Percentiles rank a stretch among this genome's conserved stretches.
Evolutionary conservation across 1,139 yeast species (phyloP).

Genomic region (Wickerhamomyces sp.): DNA sequence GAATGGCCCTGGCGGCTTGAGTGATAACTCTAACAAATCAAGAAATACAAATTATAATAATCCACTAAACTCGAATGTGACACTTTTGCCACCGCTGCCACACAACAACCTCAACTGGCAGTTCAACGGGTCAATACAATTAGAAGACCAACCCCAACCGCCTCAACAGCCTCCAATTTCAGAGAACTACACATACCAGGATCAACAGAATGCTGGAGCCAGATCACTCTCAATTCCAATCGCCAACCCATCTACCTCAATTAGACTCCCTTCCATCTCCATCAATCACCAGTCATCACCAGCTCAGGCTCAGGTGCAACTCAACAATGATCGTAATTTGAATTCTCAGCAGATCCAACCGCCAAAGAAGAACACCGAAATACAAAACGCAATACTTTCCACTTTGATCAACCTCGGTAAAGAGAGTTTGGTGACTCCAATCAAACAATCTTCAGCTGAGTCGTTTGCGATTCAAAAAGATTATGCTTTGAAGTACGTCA

Average conservation of each 20-base stretch:
- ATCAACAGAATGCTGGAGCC: not conserved
- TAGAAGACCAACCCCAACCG: not conserved
- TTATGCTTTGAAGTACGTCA: constrained; percentile 11
- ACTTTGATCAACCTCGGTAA: constrained; percentile 18
- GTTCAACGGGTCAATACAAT: not conserved
- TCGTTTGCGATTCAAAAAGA: constrained; percentile 13
- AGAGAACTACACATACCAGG: constrained; percentile 5
- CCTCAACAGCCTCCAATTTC: not conserved
- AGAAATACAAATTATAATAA: not conserved
- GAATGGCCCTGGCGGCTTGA: too few relatives aligned
- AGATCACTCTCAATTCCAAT: constrained; percentile 6
- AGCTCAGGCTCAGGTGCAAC: not conserved
- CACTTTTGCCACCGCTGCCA: constrained; percentile 1
- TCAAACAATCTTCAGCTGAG: not conserved
- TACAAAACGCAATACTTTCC: constrained; percentile 18
- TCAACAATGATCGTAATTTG: constrained; percentile 1
- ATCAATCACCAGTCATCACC: constrained; percentile 7
- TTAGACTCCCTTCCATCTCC: constrained; percentile 10
- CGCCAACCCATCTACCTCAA: not conserved
- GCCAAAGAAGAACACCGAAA: constrained; percentile 8
- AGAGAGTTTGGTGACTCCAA: constrained; percentile 7
- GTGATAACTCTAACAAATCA: not conserved
- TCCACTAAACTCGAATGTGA: not conserved
- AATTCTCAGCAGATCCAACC: constrained; percentile 2
- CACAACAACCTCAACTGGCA: not conserved